Percentiles rank a stretch among this genome's conserved stretches.
Conservation (phyloP, 495 filamentous ascomycete genomes). For the Penicillium bialowiezense region DNA sequence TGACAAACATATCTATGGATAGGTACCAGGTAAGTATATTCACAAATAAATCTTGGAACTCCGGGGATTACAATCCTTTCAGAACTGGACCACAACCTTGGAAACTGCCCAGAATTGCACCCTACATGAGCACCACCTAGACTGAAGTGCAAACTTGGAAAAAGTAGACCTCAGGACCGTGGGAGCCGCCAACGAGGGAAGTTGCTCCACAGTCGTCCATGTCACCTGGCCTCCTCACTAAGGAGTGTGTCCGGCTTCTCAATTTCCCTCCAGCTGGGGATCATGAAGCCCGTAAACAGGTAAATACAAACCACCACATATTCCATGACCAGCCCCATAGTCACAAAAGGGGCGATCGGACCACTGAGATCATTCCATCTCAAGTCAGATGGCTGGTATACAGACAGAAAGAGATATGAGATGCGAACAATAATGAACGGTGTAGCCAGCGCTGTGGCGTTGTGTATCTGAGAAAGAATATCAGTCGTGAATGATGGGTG, state of each 20-base stretch:
- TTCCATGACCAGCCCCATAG: constrained; percentile 33
- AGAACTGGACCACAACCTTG: too few relatives aligned
- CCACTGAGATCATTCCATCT: constrained; percentile 23
- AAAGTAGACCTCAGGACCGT: too few relatives aligned
- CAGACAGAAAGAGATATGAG: constrained; percentile 24
- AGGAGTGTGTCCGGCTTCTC: neutral
- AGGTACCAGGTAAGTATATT: too few relatives aligned
- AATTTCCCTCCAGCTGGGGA: constrained; percentile 10
- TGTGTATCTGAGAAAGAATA: constrained; percentile 6
- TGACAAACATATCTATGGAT: too few relatives aligned
- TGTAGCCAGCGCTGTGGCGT: constrained; percentile 20
- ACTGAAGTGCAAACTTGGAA: too few relatives aligned
- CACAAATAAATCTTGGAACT: too few relatives aligned
- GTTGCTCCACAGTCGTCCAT: too few relatives aligned
- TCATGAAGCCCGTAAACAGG: constrained; percentile 22
- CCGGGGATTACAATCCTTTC: too few relatives aligned
- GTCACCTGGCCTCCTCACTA: neutral
- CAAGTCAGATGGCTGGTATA: constrained; percentile 13
- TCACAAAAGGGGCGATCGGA: constrained; percentile 22
- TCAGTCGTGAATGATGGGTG: neutral
- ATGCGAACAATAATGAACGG: constrained; percentile 32
- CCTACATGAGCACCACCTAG: too few relatives aligned
- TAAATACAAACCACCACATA: constrained; percentile 28
- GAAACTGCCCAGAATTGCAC: too few relatives aligned
- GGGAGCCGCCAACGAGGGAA: too few relatives aligned